Evolutionary conservation across 129 eudicot genomes (phyloP), one percentile per base, ranked within the genome.

Genomic region (Apium graveolens): DNA sequence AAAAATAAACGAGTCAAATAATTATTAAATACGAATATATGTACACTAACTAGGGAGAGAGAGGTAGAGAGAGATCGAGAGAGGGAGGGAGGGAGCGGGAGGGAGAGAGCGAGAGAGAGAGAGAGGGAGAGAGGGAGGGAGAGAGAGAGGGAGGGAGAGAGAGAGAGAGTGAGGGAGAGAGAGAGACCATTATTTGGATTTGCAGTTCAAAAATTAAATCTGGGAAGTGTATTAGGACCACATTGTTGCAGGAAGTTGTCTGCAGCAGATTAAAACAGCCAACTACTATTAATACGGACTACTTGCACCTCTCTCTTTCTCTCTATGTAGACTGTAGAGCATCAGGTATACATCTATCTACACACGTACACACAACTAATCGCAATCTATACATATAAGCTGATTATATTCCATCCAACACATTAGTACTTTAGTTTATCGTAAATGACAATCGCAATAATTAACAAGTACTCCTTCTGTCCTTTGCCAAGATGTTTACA

Each of bases 251-350:
- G 68, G 32, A 66, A 66, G 16, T 32, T 66, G 72, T 32, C 72
- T 66, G 72, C 72, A 66, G 17, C 72, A 31, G 21, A n/a, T 60
- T 60, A n/a, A 60, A 60, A 60, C 68, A 60, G 21, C 72, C 72
- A 13, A 66, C 72, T 66, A 32, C 72, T 66, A 31, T 29, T 32
- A 13, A 66, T 66, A 66, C 39, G 38, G 20, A 66, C 72, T 13
- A 32, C 38, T 66, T 66, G 72, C 72, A 66, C 20, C 72, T 31
- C 72, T 66, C 24, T 66, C 72, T 29, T 14, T 65, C 39, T 65
- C 39, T 66, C 38, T 65, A 11, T 65, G 4, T 27, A 11, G 10
- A 63, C 3, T 65, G 4, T 27, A 11, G 10, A 63, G 71, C 35
- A 27, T 7, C 11, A 26, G 37, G 35, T 29, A 12, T 27, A 62